Percentiles rank a stretch among this genome's conserved stretches.
Evolutionary conservation across 352 stramenopile species (phyloP).

Genomic region (Sclerospora graminicola): DNA sequence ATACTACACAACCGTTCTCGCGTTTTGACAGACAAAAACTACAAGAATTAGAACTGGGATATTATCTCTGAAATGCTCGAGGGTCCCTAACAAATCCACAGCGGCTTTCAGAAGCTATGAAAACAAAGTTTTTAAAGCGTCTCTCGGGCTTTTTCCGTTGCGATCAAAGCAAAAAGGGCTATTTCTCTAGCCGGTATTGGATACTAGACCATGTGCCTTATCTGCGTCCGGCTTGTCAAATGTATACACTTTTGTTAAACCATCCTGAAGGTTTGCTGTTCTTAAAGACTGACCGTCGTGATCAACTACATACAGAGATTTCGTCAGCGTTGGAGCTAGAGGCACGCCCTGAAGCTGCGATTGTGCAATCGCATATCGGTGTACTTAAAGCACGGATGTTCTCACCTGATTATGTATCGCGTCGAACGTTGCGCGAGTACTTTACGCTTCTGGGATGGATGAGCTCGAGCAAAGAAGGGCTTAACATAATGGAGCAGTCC

Average conservation of each 20-base stretch:
- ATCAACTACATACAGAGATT: conserved; percentile 75
- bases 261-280: conserved; percentile 80
- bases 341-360: no score
- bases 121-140: conserved; percentile 89
- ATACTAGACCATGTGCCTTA: conserved; percentile 83
- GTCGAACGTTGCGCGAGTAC: conserved; percentile 80
- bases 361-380: conserved; percentile 81
- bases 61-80: no score
- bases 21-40: conserved; percentile 85
- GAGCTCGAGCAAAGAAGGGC: conserved; percentile 88
- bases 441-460: conserved; percentile 83
- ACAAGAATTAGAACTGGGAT: no score
- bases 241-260: no score
- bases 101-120: conserved; percentile 87
- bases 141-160: conserved; percentile 85
- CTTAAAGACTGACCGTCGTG: conserved; percentile 78
- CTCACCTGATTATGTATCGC: no score
- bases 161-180: conserved; percentile 82
- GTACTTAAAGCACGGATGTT: conserved; percentile 74
- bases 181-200: conserved; percentile 84
- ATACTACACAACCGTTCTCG: conserved; percentile 81
- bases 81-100: no score
- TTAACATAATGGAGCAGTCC: conserved; percentile 84
- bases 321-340: no score
- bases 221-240: no score